Conservation (phyloP, 345 rosid genomes). For the Pistacia atlantica region DNA sequence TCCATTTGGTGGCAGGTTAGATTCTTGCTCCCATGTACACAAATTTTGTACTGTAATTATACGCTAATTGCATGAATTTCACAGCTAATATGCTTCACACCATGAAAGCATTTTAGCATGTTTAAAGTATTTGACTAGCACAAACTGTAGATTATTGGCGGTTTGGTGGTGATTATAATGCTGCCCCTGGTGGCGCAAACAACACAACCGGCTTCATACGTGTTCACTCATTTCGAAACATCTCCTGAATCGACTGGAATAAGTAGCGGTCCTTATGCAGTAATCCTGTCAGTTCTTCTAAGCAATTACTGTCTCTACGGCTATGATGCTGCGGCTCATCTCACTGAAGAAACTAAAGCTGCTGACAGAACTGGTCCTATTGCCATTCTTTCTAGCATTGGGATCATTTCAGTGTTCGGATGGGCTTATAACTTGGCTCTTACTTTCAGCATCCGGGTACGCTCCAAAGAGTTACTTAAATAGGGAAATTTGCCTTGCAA, state of each 20-base stretch:
- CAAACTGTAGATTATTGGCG: slow-evolving; percentile 13
- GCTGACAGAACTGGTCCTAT: slow-evolving; percentile 65
- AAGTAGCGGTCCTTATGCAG: slow-evolving; percentile 57
- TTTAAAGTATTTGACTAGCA: neutral
- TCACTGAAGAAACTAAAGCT: slow-evolving; percentile 70
- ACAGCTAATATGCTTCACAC: neutral
- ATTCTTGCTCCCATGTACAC: neutral
- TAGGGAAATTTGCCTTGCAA: neutral
- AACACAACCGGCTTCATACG: slow-evolving; percentile 52
- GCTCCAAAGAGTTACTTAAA: neutral
- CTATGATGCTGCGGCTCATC: slow-evolving; percentile 65
- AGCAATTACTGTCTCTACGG: slow-evolving; percentile 64
- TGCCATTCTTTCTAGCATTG: slow-evolving; percentile 63
- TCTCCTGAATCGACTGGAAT: slow-evolving; percentile 53
- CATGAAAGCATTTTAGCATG: neutral
- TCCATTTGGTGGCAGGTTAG: slow-evolving; percentile 77
- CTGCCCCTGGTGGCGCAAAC: slow-evolving; percentile 57
- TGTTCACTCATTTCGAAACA: slow-evolving; percentile 49
- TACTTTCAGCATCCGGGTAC: slow-evolving; percentile 59
- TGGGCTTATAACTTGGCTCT: slow-evolving; percentile 70
- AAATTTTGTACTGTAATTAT: too few species aligned
- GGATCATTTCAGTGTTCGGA: slow-evolving; percentile 57
- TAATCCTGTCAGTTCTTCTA: slow-evolving; percentile 51
- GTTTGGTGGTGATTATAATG: slow-evolving; percentile 38
- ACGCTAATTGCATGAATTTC: neutral